phyloP scores from a whole-genome alignment of 352 stramenopile genomes.

The Globisporangium viniferum region DNA sequence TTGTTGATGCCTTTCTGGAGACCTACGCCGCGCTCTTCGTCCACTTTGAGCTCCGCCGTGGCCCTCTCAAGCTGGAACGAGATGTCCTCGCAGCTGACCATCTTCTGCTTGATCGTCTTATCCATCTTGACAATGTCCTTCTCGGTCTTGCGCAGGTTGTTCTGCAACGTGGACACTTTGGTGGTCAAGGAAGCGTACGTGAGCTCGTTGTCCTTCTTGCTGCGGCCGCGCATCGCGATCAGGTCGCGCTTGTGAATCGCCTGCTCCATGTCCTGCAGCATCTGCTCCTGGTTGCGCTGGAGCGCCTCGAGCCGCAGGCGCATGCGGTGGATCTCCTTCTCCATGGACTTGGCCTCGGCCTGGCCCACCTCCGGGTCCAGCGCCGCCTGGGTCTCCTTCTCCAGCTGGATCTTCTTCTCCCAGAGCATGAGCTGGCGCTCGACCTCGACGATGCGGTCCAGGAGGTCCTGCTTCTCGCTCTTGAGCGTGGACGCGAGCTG shows the following conservation, averaged over 20 bases:
- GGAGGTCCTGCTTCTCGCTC: constrained; percentile 80
- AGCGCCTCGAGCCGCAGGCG: constrained; percentile 89
- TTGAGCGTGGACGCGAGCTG: constrained; percentile 69
- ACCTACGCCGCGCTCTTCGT: constrained; percentile 56
- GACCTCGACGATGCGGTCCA: constrained; percentile 89
- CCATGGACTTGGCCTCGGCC: constrained; percentile 89
- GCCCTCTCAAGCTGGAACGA: constrained; percentile 79
- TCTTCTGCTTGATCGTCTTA: constrained; percentile 58
- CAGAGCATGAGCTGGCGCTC: constrained; percentile 93
- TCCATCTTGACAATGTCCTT: constrained; percentile 59
- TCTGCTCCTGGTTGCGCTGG: constrained; percentile 89
- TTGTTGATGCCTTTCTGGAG: constrained; percentile 86
- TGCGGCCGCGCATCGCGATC: constrained; percentile 87
- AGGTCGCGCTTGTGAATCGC: constrained; percentile 92
- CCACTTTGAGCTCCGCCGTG: constrained; percentile 71
- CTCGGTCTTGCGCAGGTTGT: constrained; percentile 67
- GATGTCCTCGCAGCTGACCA: constrained; percentile 62
- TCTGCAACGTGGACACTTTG: constrained; percentile 77
- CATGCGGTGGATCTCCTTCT: constrained; percentile 97
- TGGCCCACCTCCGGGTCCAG: constrained; percentile 92
- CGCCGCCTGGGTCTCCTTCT: constrained; percentile 94
- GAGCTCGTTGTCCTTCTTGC: constrained; percentile 77
- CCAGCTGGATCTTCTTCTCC: constrained; percentile 97
- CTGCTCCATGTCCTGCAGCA: constrained; percentile 94
- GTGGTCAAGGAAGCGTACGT: constrained; percentile 85